These are phyloP conservation scores for Brassica hybrid DNA, from an alignment of 441 rosid species.

Conservation along the genomic window DNA sequence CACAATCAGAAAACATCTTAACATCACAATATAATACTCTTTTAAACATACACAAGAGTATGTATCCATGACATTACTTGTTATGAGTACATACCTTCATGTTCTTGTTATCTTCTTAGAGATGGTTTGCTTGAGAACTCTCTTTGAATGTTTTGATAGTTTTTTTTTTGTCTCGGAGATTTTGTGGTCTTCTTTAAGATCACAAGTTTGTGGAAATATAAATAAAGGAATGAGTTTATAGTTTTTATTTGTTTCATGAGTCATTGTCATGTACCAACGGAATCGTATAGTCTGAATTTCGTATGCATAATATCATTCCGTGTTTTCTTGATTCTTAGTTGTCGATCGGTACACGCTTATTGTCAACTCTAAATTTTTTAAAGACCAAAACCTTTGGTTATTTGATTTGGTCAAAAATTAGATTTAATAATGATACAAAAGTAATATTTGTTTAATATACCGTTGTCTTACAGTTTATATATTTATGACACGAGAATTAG, in stretches of 20 bases:
- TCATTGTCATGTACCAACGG: conserved; percentile 32
- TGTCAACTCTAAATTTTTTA: background rate
- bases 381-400: background rate
- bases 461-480: background rate
- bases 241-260: background rate
- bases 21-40: conserved; percentile 5
- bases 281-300: conserved; percentile 28
- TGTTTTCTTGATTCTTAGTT: conserved; percentile 15
- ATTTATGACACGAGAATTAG: conserved; percentile 11
- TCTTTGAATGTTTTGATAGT: background rate
- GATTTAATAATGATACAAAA: background rate
- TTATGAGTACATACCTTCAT: conserved; percentile 39
- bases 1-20: background rate
- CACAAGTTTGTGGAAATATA: conserved; percentile 18
- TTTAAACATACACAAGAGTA: background rate
- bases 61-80: conserved; percentile 8
- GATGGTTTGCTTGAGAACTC: conserved; percentile 8
- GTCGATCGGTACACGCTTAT: background rate
- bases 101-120: conserved; percentile 10
- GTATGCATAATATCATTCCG: conserved; percentile 26
- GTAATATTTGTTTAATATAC: background rate
- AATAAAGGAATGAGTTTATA: background rate
- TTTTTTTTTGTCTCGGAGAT: background rate
- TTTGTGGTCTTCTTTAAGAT: background rate
- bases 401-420: conserved; percentile 22